phyloP scores from a whole-genome alignment of 1,284 basidiomycete species.

The Melampsora occidentalis region DNA sequence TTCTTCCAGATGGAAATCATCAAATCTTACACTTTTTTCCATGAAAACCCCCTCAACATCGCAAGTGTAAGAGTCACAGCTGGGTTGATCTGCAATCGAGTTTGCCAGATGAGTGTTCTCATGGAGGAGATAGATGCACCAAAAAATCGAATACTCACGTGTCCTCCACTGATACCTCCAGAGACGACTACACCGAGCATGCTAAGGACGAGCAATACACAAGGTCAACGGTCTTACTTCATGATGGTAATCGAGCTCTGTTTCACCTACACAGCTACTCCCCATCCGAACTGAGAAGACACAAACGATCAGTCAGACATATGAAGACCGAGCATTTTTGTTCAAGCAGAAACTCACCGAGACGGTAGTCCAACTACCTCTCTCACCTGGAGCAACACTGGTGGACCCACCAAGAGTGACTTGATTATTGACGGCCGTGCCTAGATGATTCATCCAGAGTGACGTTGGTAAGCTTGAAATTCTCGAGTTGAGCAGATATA shows the following conservation, averaged over 20 bases:
- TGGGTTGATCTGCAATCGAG: constrained; percentile 29
- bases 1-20: background rate
- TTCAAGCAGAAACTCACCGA: constrained; percentile 16
- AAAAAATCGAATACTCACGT: constrained; percentile 11
- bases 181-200: constrained; percentile 36
- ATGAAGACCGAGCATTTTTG: background rate
- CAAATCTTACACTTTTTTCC: constrained; percentile 39
- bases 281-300: constrained; percentile 34
- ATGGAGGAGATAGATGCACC: background rate
- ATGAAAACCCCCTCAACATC: constrained; percentile 32
- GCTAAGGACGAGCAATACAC: background rate
- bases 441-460: constrained; percentile 9
- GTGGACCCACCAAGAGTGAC: constrained; percentile 33
- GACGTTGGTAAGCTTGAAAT: background rate
- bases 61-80: constrained; percentile 36
- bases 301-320: background rate
- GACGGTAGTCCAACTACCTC: constrained; percentile 23
- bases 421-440: constrained; percentile 39
- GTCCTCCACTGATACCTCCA: constrained; percentile 38
- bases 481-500: background rate
- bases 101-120: background rate
- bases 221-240: too few relatives aligned
- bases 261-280: constrained; percentile 30
- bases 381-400: constrained; percentile 7
- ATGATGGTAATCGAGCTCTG: too few relatives aligned